A percentile compares a stretch with the other conserved stretches of the same genome.
Evolutionary conservation across 805 yeast species (phyloP).

Genomic region (Cyberlindnera meyerae): DNA sequence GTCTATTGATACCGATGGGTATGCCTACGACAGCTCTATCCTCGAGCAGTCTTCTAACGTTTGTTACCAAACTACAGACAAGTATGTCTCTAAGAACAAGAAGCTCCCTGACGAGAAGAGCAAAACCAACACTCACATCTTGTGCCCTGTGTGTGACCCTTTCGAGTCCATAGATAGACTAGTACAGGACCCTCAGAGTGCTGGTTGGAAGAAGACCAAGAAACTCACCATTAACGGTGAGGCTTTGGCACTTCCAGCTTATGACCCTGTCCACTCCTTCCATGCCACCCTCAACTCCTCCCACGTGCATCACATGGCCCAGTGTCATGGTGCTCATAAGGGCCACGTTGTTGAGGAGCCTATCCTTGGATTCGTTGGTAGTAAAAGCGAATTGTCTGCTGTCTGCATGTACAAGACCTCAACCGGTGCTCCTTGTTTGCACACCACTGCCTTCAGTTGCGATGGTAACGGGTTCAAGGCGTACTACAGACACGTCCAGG

Average conservation of each 20-base stretch:
- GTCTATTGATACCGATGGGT: conserved; percentile 1
- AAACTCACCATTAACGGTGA: not conserved
- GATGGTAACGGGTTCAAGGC: conserved; percentile 1
- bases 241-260: too few relatives aligned
- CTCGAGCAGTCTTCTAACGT: conserved; percentile 8
- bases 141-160: conserved; percentile 18
- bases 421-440: not conserved
- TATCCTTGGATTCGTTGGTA: conserved; percentile 1
- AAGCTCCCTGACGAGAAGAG: conserved; percentile 5
- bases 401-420: not conserved
- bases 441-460: not conserved
- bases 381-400: not conserved
- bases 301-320: conserved; percentile 3
- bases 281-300: not conserved
- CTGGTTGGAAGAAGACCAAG: conserved; percentile 1
- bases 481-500: conserved; percentile 1
- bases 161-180: too few relatives aligned
- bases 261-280: not conserved
- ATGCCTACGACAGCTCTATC: conserved; percentile 11
- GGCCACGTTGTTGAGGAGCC: not conserved
- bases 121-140: conserved; percentile 13
- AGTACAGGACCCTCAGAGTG: not conserved
- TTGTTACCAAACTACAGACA: conserved; percentile 8
- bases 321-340: not conserved
- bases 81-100: conserved; percentile 8